phyloP scores from a whole-genome alignment of 257 asterid species.

The Penstemon newberryi region DNA sequence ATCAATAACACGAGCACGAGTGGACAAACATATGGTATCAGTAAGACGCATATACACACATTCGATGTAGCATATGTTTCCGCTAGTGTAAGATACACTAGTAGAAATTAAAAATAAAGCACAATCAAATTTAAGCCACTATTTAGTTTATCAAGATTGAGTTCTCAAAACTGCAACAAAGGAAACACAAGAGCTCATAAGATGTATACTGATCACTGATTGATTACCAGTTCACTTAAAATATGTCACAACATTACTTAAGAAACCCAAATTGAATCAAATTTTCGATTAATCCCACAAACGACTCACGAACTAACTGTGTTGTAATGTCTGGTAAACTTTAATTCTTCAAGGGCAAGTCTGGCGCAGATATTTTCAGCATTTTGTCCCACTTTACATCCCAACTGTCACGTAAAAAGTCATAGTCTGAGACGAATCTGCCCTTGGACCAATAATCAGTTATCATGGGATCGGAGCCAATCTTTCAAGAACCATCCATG shows the following conservation, averaged over 20 bases:
- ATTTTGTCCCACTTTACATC: conserved; percentile 26
- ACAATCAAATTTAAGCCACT: too few species aligned
- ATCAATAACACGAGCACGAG: too few species aligned
- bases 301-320: conserved; percentile 17
- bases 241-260: neutral
- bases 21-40: too few species aligned
- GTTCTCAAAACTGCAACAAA: too few species aligned
- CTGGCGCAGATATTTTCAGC: conserved; percentile 3
- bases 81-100: too few species aligned
- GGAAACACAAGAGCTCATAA: too few species aligned
- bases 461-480: neutral
- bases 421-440: conserved; percentile 21
- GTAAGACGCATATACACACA: too few species aligned
- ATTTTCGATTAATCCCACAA: neutral
- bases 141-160: too few species aligned
- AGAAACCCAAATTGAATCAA: neutral
- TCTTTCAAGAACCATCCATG: conserved; percentile 74
- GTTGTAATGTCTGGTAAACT: conserved; percentile 2
- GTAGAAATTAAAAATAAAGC: too few species aligned
- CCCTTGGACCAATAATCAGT: neutral
- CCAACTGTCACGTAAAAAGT: conserved; percentile 17
- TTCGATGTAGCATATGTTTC: too few species aligned
- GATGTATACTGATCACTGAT: too few species aligned
- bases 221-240: too few species aligned
- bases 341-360: conserved; percentile 1